Percentiles rank a stretch among this genome's conserved stretches.
Evolutionary conservation across 2,329 filamentous ascomycete species (phyloP).

Genomic region (Paraphaeosphaeria sporulosa): DNA sequence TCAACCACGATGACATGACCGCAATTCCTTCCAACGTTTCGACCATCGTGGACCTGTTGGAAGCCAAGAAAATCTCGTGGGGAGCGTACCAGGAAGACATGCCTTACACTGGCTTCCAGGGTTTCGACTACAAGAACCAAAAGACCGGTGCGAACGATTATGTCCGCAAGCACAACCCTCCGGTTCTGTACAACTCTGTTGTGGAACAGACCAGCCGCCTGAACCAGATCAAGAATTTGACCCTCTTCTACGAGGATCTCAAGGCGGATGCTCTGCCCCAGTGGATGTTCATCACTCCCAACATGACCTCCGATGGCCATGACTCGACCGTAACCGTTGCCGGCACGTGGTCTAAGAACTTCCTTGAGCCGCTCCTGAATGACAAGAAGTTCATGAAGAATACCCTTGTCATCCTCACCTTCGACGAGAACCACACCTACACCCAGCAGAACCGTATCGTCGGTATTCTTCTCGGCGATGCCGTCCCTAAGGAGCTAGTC

Average conservation of each 20-base stretch:
- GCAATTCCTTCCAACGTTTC: slow-evolving; percentile 50
- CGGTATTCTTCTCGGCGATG: slow-evolving; percentile 75
- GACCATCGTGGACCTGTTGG: slow-evolving; percentile 53
- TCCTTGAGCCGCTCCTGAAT: slow-evolving; percentile 73
- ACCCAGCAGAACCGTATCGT: slow-evolving; percentile 72
- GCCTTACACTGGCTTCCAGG: slow-evolving; percentile 77
- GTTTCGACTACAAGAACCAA: slow-evolving; percentile 66
- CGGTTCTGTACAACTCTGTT: slow-evolving; percentile 71
- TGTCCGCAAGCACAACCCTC: slow-evolving; percentile 80
- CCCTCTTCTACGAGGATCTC: slow-evolving; percentile 63
- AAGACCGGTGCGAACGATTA: slow-evolving; percentile 74
- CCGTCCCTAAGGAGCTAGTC: slow-evolving; percentile 68
- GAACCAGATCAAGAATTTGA: slow-evolving; percentile 77
- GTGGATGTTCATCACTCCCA: slow-evolving; percentile 58
- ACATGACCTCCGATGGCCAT: slow-evolving; percentile 78
- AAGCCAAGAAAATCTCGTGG: slow-evolving; percentile 56
- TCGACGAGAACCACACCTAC: slow-evolving; percentile 81
- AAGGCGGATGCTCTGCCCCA: slow-evolving; percentile 34
- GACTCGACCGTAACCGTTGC: slow-evolving; percentile 75
- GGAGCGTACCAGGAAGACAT: slow-evolving; percentile 77
- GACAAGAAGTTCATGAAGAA: slow-evolving; percentile 77
- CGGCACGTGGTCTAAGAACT: slow-evolving; percentile 71
- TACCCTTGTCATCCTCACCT: slow-evolving; percentile 77
- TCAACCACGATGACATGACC: slow-evolving; percentile 72
- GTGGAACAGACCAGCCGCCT: slow-evolving; percentile 67